Percentiles rank a stretch among this genome's conserved stretches.
Conservation (phyloP, 169 alveolate species). For the Plasmodium relictum region DNA sequence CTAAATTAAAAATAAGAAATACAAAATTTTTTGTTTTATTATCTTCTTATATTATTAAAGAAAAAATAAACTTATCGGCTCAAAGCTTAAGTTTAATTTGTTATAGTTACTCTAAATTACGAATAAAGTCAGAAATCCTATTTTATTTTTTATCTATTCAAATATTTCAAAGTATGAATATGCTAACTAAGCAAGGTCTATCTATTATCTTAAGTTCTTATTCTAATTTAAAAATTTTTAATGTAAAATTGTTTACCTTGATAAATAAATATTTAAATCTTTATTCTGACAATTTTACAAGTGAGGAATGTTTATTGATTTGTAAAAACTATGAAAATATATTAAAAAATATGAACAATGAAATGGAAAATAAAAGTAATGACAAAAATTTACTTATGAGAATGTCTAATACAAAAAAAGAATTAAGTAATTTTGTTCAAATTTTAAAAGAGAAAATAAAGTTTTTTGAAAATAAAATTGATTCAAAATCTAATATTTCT, state of each 20-base stretch:
- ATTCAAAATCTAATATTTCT: background rate
- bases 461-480: background rate
- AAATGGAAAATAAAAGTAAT: background rate
- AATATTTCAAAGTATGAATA: slow-evolving; percentile 63
- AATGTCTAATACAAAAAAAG: slow-evolving; percentile 41
- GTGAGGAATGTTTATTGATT: slow-evolving; percentile 40
- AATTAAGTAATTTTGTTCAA: slow-evolving; percentile 18
- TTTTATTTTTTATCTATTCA: slow-evolving; percentile 62
- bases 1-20: slow-evolving; percentile 50
- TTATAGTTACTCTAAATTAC: slow-evolving; percentile 58
- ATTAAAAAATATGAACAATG: slow-evolving; percentile 30
- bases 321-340: slow-evolving; percentile 39
- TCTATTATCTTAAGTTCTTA: slow-evolving; percentile 51
- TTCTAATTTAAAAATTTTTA: slow-evolving; percentile 60
- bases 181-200: slow-evolving; percentile 59
- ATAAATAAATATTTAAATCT: slow-evolving; percentile 62
- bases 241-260: slow-evolving; percentile 50
- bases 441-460: slow-evolving; percentile 24
- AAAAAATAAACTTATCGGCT: slow-evolving; percentile 58
- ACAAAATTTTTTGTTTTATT: slow-evolving; percentile 41
- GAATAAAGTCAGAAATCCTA: slow-evolving; percentile 66
- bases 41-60: slow-evolving; percentile 69
- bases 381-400: background rate
- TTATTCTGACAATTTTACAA: slow-evolving; percentile 29
- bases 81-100: slow-evolving; percentile 76